These are phyloP conservation scores for Styphnolobium japonicum DNA, from an alignment of 306 rosid genomes.

Conservation along the genomic window DNA sequence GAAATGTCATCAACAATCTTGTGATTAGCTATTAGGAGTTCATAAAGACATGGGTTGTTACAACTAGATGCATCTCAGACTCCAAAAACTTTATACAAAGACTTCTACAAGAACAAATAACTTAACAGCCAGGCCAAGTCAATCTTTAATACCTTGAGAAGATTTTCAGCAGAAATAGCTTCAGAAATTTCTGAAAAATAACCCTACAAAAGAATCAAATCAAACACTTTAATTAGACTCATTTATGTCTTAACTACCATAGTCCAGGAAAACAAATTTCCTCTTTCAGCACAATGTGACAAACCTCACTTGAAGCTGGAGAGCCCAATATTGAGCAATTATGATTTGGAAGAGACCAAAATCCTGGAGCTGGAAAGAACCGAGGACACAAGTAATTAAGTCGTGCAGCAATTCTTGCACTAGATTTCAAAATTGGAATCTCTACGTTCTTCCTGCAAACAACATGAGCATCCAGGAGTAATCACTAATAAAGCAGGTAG, in stretches of 20 bases:
- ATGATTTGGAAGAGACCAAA: conserved; percentile 55
- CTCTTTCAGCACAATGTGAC: conserved; percentile 37
- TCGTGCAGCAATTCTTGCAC: conserved; percentile 79
- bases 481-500: conserved; percentile 9
- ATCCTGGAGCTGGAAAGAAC: conserved; percentile 92
- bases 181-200: conserved; percentile 44
- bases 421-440: conserved; percentile 81
- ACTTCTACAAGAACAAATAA: conserved; percentile 17
- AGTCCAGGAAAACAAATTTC: conserved; percentile 12
- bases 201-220: conserved; percentile 51
- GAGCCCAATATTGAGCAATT: conserved; percentile 38
- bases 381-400: conserved; percentile 88
- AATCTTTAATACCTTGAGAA: conserved; percentile 74
- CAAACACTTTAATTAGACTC: conserved; percentile 4
- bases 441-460: conserved; percentile 71
- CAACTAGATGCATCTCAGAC: not conserved
- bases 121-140: conserved; percentile 11
- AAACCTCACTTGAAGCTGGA: conserved; percentile 71
- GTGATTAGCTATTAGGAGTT: not conserved
- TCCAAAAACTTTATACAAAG: not conserved
- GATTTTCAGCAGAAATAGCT: conserved; percentile 71
- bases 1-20: not conserved
- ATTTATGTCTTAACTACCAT: conserved; percentile 2
- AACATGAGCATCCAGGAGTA: conserved; percentile 13
- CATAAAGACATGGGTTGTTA: not conserved